These are phyloP conservation scores for Magnolia sinica DNA, from an alignment of 164 flowering plant genomes.

Conservation along the genomic window DNA sequence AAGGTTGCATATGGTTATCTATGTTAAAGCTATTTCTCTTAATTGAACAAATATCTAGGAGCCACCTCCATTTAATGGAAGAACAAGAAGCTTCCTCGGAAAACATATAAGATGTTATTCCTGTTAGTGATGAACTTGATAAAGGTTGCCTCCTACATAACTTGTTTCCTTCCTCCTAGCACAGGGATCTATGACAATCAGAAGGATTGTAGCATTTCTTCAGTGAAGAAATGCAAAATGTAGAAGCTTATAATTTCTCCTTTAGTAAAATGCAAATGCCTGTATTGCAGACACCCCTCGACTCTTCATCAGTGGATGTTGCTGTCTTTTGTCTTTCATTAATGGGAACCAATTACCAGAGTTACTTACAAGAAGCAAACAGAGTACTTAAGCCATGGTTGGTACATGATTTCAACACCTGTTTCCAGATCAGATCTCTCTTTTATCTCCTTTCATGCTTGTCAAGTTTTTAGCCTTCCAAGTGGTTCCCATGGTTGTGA, in stretches of 20 bases:
- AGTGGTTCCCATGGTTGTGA: too few relatives aligned
- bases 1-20: neutral
- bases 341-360: conserved; percentile 79
- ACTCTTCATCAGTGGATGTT: conserved; percentile 72
- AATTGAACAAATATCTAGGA: too few relatives aligned
- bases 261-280: neutral
- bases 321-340: conserved; percentile 92
- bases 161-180: neutral
- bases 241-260: neutral
- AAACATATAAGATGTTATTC: neutral
- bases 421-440: too few relatives aligned
- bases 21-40: neutral
- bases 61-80: too few relatives aligned
- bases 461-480: too few relatives aligned
- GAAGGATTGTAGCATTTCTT: neutral
- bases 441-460: too few relatives aligned
- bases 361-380: conserved; percentile 69
- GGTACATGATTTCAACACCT: neutral
- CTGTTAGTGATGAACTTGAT: neutral
- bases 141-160: neutral
- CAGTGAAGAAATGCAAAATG: neutral
- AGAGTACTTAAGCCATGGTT: conserved; percentile 83
- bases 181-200: neutral
- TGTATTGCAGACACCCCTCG: conserved; percentile 61
- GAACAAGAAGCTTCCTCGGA: too few relatives aligned